Evolutionary conservation across 805 yeast species (phyloP), one percentile per base, ranked within the genome.

Genomic region (Soucietia sequanensis): DNA sequence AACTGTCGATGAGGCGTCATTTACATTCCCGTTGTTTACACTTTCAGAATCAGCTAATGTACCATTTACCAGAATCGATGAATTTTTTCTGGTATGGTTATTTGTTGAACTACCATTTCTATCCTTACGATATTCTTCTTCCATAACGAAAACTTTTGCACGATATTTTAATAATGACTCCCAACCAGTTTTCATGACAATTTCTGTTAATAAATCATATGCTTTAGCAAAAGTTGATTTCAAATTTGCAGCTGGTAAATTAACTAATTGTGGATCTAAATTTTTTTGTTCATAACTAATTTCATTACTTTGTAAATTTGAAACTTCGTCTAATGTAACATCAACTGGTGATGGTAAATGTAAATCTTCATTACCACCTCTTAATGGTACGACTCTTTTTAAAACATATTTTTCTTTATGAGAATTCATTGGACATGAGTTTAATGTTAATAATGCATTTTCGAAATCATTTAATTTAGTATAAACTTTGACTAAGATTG

Each of bases 381-480:
- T 58, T 14, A 80, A 72, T 18, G 77, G 74, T 8, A 76, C 75
- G 4, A 81, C 71, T 48, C 93, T 66, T 52, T 74, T 77, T 47
- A 83, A 68, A 15, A 71, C 66, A 53, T 68, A 84, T 42, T 75
- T 75, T 47, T 84, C 93, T 51, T 78, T 81, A 49, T 80, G 78
- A 8, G 84, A 76, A 35, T 80, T 80, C 88, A 85, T 83, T 16
- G 95, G 95, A 50, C 90, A 83, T 11, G 91, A 80, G 49, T 85
- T 85, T 44, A 85, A 66, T 1, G 89, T 76, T 37, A 84, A 60
- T 34, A 85, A 65, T 1, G 93, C 85, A 46, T 81, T 75, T 52
- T 84, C 90, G 53, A 78, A 76, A 56, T 83, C 81, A 18, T 78
- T 79, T 33, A 76, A 53, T 29, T 72, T 71, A 25, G 84, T 76